Conservation (phyloP, 1,284 basidiomycete genomes). For the Trametes polyzona region DNA sequence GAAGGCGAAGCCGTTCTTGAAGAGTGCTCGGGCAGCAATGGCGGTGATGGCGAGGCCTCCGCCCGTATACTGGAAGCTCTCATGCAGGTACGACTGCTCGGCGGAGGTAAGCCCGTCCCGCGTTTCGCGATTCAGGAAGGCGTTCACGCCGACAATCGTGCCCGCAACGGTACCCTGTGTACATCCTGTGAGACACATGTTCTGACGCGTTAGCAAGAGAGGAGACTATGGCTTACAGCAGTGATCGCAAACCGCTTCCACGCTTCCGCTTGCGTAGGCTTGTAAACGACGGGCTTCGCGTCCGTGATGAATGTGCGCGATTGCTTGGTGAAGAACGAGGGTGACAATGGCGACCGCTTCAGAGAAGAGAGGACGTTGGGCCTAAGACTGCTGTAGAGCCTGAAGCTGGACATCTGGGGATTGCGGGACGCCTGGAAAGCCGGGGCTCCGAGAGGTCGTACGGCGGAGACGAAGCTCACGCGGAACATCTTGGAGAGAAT, state of each 20-base stretch:
- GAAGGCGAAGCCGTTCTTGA: slow-evolving; percentile 74
- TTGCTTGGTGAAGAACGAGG: slow-evolving; percentile 29
- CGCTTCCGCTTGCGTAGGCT: slow-evolving; percentile 43
- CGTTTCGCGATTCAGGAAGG: slow-evolving; percentile 78
- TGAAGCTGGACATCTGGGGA: slow-evolving; percentile 23
- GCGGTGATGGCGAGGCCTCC: slow-evolving; percentile 81
- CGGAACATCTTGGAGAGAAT: slow-evolving; percentile 37
- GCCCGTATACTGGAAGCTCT: slow-evolving; percentile 86
- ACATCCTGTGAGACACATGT: background rate
- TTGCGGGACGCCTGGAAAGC: slow-evolving; percentile 21
- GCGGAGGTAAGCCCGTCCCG: slow-evolving; percentile 62
- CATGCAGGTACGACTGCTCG: slow-evolving; percentile 77
- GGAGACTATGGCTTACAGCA: slow-evolving; percentile 41
- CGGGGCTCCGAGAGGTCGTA: slow-evolving; percentile 32
- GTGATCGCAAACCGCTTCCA: slow-evolving; percentile 57
- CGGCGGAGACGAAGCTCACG: slow-evolving; percentile 28
- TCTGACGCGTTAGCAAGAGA: background rate
- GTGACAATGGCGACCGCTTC: slow-evolving; percentile 29
- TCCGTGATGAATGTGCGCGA: slow-evolving; percentile 49
- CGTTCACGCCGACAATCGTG: slow-evolving; percentile 64
- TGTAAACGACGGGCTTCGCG: slow-evolving; percentile 41
- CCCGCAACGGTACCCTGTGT: slow-evolving; percentile 69
- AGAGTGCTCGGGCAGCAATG: slow-evolving; percentile 76
- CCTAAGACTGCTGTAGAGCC: slow-evolving; percentile 37
- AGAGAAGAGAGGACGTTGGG: slow-evolving; percentile 36